These are phyloP conservation scores for Phlegmacium glaucopus DNA, from an alignment of 768 basidiomycete genomes.

Conservation along the genomic window DNA sequence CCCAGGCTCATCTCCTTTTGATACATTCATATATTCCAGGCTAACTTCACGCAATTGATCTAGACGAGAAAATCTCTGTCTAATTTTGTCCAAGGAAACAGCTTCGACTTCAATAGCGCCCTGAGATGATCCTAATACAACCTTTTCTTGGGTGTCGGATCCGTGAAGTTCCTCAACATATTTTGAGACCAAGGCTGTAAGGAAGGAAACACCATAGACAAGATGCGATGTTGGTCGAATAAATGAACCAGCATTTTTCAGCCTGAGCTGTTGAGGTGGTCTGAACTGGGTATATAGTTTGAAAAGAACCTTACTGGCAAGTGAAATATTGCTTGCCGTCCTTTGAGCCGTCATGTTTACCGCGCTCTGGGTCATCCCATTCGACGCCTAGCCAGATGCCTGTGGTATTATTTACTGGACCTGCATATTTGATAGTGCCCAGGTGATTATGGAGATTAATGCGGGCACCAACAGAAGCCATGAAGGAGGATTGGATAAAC, in stretches of 20 bases:
- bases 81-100: constrained; percentile 76
- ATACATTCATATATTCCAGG: constrained; percentile 66
- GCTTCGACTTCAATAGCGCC: constrained; percentile 86
- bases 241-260: constrained; percentile 70
- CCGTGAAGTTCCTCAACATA: constrained; percentile 69
- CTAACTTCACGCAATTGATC: constrained; percentile 74
- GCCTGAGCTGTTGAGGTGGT: constrained; percentile 33
- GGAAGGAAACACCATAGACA: constrained; percentile 65
- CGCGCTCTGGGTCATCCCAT: constrained; percentile 85
- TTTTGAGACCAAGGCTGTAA: constrained; percentile 69
- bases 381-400: constrained; percentile 95
- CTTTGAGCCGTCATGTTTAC: constrained; percentile 85
- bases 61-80: constrained; percentile 64
- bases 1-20: constrained; percentile 44
- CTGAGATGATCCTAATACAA: constrained; percentile 77
- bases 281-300: background rate
- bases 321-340: constrained; percentile 76
- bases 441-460: constrained; percentile 48
- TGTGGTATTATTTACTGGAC: constrained; percentile 55
- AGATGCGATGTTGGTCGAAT: constrained; percentile 65
- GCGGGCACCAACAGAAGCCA: constrained; percentile 47
- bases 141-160: constrained; percentile 50
- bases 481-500: constrained; percentile 18
- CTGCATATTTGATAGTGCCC: constrained; percentile 72
- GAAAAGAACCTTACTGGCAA: constrained; percentile 54